phyloP scores from a whole-genome alignment of 2,329 filamentous ascomycete species.

The Nemania sp. region DNA sequence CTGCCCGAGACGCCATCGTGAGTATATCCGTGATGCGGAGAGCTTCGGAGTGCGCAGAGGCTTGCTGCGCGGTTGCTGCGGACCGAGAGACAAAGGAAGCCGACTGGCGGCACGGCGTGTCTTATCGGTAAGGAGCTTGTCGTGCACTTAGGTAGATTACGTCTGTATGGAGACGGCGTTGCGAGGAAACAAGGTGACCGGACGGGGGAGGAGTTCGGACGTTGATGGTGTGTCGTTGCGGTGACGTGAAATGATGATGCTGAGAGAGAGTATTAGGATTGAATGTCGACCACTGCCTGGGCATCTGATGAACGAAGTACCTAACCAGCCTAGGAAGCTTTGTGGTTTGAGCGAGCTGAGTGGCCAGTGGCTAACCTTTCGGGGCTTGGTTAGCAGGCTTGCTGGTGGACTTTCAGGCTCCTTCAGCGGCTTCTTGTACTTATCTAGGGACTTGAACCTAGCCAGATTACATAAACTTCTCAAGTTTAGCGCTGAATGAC shows the following conservation, averaged over 20 bases:
- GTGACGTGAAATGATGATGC: slow-evolving; percentile 19
- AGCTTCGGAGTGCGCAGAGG: slow-evolving; percentile 11
- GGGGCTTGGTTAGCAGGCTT: background rate
- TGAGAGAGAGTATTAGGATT: slow-evolving; percentile 10
- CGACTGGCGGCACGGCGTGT: slow-evolving; percentile 23
- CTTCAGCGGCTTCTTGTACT: too few species aligned
- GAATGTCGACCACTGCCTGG: slow-evolving; percentile 24
- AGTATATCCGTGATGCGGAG: slow-evolving; percentile 25
- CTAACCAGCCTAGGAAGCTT: slow-evolving; percentile 21
- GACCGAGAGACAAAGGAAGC: slow-evolving; percentile 27
- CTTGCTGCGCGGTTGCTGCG: slow-evolving; percentile 19
- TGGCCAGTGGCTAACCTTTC: slow-evolving; percentile 21
- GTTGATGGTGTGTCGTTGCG: slow-evolving; percentile 15
- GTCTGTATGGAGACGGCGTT: background rate
- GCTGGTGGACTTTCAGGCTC: too few species aligned
- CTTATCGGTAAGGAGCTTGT: slow-evolving; percentile 30
- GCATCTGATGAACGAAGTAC: slow-evolving; percentile 28
- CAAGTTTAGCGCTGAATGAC: too few species aligned
- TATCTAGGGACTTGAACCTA: too few species aligned
- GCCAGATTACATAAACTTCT: too few species aligned
- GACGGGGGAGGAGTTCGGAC: background rate
- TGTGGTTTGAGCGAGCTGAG: slow-evolving; percentile 19
- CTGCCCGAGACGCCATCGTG: slow-evolving; percentile 84
- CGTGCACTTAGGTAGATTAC: slow-evolving; percentile 9
- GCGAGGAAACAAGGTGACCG: slow-evolving; percentile 6